Conservation (phyloP, 2,329 filamentous ascomycete species). For the Erysiphe pulchra region DNA sequence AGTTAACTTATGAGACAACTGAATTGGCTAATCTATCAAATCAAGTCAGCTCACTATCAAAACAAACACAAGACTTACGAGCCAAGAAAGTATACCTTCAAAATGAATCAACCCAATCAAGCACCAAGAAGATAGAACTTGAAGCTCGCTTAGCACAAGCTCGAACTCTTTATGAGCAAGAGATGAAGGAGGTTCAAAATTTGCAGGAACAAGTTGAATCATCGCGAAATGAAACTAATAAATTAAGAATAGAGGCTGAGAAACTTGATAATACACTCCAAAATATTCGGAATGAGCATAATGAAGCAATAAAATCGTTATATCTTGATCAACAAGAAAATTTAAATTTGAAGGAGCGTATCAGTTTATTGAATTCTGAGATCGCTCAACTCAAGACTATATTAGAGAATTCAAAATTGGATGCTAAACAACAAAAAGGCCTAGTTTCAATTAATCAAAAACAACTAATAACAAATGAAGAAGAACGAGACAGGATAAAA, state of each 20-base stretch:
- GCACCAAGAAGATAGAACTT: slow-evolving; percentile 75
- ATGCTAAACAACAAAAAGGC: slow-evolving; percentile 86
- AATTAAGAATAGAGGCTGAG: slow-evolving; percentile 61
- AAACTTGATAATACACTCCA: slow-evolving; percentile 57
- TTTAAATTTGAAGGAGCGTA: slow-evolving; percentile 59
- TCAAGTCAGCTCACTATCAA: slow-evolving; percentile 72
- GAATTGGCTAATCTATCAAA: slow-evolving; percentile 92
- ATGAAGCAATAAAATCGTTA: slow-evolving; percentile 45
- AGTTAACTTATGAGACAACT: slow-evolving; percentile 65
- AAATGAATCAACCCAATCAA: slow-evolving; percentile 57
- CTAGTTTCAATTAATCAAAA: slow-evolving; percentile 97
- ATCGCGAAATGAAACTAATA: slow-evolving; percentile 58
- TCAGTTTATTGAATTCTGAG: slow-evolving; percentile 58
- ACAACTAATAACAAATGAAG: slow-evolving; percentile 71
- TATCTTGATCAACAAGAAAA: slow-evolving; percentile 83
- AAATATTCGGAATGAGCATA: slow-evolving; percentile 62
- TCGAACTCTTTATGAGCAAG: slow-evolving; percentile 72
- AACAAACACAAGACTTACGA: slow-evolving; percentile 84
- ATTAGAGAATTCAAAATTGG: slow-evolving; percentile 77
- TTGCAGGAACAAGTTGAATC: slow-evolving; percentile 60
- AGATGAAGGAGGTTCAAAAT: slow-evolving; percentile 62
- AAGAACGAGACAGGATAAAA: slow-evolving; percentile 70
- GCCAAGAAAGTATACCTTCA: slow-evolving; percentile 56
- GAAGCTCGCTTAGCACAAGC: slow-evolving; percentile 73
- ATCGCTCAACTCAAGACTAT: slow-evolving; percentile 66